These are phyloP conservation scores for Vachellia pachyceras DNA, from an alignment of 306 rosid species.

Conservation along the genomic window DNA sequence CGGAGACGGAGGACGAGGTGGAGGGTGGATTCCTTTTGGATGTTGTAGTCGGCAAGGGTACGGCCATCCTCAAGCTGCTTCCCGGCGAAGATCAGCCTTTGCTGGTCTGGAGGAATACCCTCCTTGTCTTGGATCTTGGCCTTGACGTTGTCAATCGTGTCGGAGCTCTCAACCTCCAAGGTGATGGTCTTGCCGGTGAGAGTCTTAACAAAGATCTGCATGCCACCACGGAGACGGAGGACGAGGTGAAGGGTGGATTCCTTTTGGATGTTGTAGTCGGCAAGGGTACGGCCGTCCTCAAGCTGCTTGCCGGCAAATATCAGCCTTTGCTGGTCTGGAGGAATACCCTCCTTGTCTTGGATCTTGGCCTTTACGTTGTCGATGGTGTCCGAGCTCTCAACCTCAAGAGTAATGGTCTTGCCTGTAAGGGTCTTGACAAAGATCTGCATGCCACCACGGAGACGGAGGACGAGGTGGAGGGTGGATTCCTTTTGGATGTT, in stretches of 20 bases:
- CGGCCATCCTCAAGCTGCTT: slow-evolving; percentile 69
- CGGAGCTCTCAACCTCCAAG: slow-evolving; percentile 69
- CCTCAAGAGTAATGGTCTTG: slow-evolving; percentile 69
- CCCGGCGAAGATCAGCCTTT: slow-evolving; percentile 69
- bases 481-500: slow-evolving; percentile 83
- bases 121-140: slow-evolving; percentile 73
- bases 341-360: slow-evolving; percentile 75
- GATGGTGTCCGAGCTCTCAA: slow-evolving; percentile 66
- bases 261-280: slow-evolving; percentile 77
- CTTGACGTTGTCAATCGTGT: slow-evolving; percentile 69
- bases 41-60: slow-evolving; percentile 70
- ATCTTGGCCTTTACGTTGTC: slow-evolving; percentile 75
- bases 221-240: slow-evolving; percentile 63
- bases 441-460: slow-evolving; percentile 78
- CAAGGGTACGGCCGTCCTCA: slow-evolving; percentile 63
- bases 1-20: slow-evolving; percentile 73
- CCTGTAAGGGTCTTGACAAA: slow-evolving; percentile 65
- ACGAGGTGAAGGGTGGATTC: slow-evolving; percentile 72
- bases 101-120: slow-evolving; percentile 74
- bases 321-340: slow-evolving; percentile 75
- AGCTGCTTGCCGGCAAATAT: slow-evolving; percentile 76
- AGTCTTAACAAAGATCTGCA: slow-evolving; percentile 76
- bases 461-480: slow-evolving; percentile 71
- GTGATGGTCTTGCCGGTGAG: slow-evolving; percentile 70
- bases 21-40: slow-evolving; percentile 72